Evolutionary conservation across 495 filamentous ascomycete genomes (phyloP).

Genomic region (Podospora anserina): DNA sequence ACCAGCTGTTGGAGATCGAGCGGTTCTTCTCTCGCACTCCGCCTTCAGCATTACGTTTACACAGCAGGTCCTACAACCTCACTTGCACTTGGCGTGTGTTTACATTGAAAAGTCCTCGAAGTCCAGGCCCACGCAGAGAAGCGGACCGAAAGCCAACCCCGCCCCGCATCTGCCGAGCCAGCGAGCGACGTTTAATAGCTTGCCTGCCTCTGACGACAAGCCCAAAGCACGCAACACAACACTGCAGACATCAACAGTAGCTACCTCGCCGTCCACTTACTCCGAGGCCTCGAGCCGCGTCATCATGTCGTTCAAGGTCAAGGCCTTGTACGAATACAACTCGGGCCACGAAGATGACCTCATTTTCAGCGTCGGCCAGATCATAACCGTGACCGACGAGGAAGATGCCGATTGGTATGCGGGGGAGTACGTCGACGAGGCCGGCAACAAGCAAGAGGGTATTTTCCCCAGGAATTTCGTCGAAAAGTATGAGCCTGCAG

Average conservation of each 20-base stretch:
- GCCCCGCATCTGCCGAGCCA: conserved; percentile 17
- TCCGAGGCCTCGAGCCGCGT: conserved; percentile 17
- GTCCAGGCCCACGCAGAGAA: background rate
- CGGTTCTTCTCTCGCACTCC: conserved; percentile 3
- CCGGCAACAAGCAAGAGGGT: conserved; percentile 72
- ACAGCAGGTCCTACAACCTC: background rate
- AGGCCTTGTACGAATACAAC: conserved; percentile 87
- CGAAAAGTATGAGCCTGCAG: conserved; percentile 86
- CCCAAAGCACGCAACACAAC: conserved; percentile 9
- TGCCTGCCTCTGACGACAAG: background rate
- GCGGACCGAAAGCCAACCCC: conserved; percentile 4
- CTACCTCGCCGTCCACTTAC: background rate
- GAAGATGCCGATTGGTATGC: conserved; percentile 95
- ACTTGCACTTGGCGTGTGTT: background rate
- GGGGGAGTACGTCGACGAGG: conserved; percentile 78
- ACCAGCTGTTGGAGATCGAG: conserved; percentile 25
- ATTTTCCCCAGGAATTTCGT: conserved; percentile 98
- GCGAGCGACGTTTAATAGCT: background rate
- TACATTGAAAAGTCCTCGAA: background rate
- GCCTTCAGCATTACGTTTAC: conserved; percentile 1
- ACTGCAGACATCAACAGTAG: conserved; percentile 11
- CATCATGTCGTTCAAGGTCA: conserved; percentile 90
- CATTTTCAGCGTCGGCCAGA: conserved; percentile 75
- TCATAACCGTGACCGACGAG: conserved; percentile 87
- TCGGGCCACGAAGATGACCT: conserved; percentile 94